A percentile compares a stretch with the other conserved stretches of the same genome.
Evolutionary conservation across 2,329 filamentous ascomycete genomes (phyloP).

Genomic region (Cryphonectria parasitica): DNA sequence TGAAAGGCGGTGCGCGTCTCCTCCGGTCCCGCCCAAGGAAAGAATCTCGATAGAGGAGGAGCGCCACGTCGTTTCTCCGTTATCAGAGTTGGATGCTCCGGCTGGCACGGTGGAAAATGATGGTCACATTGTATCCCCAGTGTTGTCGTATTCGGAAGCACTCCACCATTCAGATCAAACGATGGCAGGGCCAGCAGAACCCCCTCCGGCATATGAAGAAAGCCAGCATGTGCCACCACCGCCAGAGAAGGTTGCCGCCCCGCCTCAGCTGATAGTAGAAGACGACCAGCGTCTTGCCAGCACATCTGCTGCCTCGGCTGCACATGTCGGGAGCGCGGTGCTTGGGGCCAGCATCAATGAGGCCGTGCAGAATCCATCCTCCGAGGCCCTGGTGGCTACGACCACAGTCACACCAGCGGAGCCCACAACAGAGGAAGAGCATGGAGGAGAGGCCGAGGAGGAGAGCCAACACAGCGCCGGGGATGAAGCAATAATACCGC

Average conservation of each 20-base stretch:
- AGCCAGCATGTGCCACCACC: constrained; percentile 16
- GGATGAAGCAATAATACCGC: constrained; percentile 1
- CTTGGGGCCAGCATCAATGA: neutral
- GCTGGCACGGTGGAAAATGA: neutral
- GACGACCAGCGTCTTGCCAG: neutral
- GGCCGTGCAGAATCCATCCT: neutral
- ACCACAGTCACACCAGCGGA: neutral
- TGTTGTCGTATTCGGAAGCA: neutral
- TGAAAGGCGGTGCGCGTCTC: constrained; percentile 20
- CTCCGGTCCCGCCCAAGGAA: constrained; percentile 27
- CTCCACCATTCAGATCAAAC: accelerated
- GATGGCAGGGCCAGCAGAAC: neutral
- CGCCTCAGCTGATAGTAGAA: neutral
- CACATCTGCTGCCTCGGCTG: constrained; percentile 9
- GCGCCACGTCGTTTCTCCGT: neutral
- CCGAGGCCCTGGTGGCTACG: neutral
- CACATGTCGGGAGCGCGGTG: neutral
- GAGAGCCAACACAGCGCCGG: neutral
- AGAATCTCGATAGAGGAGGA: constrained; percentile 14
- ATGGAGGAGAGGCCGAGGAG: neutral
- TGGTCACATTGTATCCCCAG: neutral
- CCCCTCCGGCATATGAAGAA: constrained; percentile 27
- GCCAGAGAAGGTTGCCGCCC: constrained; percentile 18
- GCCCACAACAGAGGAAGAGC: neutral
- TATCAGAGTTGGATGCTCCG: constrained; percentile 12